Percentiles rank a stretch among this genome's conserved stretches.
phyloP scores from a whole-genome alignment of 257 asterid species.

The Solanum neorickii region DNA sequence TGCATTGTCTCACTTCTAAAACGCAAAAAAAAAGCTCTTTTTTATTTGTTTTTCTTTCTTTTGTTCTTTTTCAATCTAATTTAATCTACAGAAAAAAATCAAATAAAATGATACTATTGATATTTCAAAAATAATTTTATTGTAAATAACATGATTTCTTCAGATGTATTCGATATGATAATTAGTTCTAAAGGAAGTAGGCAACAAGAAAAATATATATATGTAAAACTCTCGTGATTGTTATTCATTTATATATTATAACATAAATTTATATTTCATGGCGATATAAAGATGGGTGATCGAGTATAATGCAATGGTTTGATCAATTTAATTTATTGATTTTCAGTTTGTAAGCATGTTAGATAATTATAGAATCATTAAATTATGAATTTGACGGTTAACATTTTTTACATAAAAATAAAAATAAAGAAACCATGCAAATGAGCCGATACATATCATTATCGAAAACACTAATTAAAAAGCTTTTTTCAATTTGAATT shows the following conservation, averaged over 20 bases:
- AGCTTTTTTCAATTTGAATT: too few relatives aligned
- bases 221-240: neutral
- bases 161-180: neutral
- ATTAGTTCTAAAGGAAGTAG: neutral
- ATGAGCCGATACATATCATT: rapidly evolving
- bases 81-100: neutral
- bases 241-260: too few relatives aligned
- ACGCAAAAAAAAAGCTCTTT: neutral
- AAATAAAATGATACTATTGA: neutral
- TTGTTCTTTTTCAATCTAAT: neutral
- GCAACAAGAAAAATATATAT: neutral
- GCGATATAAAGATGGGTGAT: too few relatives aligned
- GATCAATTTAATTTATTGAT: too few relatives aligned
- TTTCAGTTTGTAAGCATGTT: neutral
- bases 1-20: conserved; percentile 14
- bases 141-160: neutral
- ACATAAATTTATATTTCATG: neutral
- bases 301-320: too few relatives aligned
- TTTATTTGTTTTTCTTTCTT: neutral
- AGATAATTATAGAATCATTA: too few relatives aligned
- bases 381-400: too few relatives aligned
- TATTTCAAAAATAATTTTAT: neutral
- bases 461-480: too few relatives aligned
- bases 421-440: neutral
- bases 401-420: too few relatives aligned